Evolutionary conservation across 257 asterid genomes (phyloP), one percentile per base, ranked within the genome.

Genomic region (Solanum pinnatisectum): DNA sequence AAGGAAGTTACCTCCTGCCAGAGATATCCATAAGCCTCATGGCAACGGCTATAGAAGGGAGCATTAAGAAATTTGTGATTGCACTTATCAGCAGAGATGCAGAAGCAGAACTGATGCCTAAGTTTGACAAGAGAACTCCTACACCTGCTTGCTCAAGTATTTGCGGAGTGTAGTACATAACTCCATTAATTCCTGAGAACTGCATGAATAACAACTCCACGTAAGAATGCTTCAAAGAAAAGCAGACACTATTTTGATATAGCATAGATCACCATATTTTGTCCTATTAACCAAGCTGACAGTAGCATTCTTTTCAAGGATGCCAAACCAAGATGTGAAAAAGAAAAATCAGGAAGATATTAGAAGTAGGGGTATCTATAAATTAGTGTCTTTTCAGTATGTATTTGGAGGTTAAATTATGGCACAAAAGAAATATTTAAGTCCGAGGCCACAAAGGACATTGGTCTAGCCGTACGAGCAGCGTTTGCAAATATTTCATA

Each of bases 101-200:
- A 22, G 96, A 93, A 46, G 88, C 89, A 56, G 95, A 88, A 76
- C 93, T 88, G 56, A 95, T 87, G 60, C 97, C 97, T 71, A 95
- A 56, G 89, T 92, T 77, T 52, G 98, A 89, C 59, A 95, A 77
- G 67, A 95, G 91, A 77, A 90, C 94, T 81, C 91, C 93, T 11
- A 92, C 98, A 18, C 98, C 97, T 27, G 96, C 96, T 88, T 93
- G 92, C 85, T 94, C 95, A n/a, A 93, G 94, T 86, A 95, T 95
- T 92, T 95, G 97, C 36, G 98, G 98, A 35, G 96, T 92, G 79
- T 95, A 95, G 89, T 92, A 91, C 78, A 93, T 87, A 85, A 94
- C 93, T 44, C 94, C 96, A 81, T 92, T 93, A 86, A 95, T 95
- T 82, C 98, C 98, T 30, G 93, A 88, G 76, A 95, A 92, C 98